Evolutionary conservation across 1,284 basidiomycete genomes (phyloP), one percentile per base, ranked within the genome.

Genomic region (Gymnopus androsaceus): DNA sequence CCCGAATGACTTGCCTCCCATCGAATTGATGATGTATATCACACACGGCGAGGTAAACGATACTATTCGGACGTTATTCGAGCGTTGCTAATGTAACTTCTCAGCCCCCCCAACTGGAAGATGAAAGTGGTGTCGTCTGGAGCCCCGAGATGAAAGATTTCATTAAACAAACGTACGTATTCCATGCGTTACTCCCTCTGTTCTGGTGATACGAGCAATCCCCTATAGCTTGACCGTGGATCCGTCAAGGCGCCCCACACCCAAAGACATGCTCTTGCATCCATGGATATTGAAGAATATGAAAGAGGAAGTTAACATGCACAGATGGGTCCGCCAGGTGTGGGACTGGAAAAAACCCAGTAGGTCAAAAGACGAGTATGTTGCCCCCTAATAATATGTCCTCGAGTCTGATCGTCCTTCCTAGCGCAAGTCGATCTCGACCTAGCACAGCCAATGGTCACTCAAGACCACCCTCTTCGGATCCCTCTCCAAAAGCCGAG

Each of bases 11-110:
- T 80, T 94, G 40, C 90, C 92, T 3, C 88, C 94, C 14, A 95
- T 99, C 69, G 96, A 99, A 68, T 78, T 99, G 49, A 85, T 99
- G 73, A 90, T 92, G 72, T 89, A 95, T 68, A 95, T 98, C 64
- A 90, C 94, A 21, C 84, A 86, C 54, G 83, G 85, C 62, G 87
- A 90, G 75, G 89, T 88, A 61, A 50, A 79, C 74, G 21, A 19
- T 51, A n/a, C n/a, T n/a, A 36, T 50, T 17, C 27, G 54, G 50
- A 21, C 23, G 48, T 54, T 51, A 19, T 36, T 8, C 23, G 12
- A n/a, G 36, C 36, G 51, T 28, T 34, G 45, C 45, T 67, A 31
- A 61, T 58, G 42, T 53, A 11, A 58, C 61, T 60, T 62, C 63
- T 44, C 77, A 96, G 85, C 92, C 92, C 51, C 91, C 94, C 23